Percentiles rank a stretch among this genome's conserved stretches.
phyloP scores from a whole-genome alignment of 78 protist genomes.

The Anaeramoeba ignava region DNA sequence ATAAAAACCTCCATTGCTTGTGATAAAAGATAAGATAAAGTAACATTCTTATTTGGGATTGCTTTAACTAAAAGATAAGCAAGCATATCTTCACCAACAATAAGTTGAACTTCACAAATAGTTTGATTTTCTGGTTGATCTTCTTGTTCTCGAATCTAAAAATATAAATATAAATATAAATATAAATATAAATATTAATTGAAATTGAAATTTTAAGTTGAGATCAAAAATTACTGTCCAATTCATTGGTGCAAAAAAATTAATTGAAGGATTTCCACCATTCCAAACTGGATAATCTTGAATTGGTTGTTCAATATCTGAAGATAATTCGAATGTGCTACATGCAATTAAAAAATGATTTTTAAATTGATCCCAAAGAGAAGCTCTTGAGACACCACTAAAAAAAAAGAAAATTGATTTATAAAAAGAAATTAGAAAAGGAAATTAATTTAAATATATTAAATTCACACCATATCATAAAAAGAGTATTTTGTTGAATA shows the following conservation, averaged over 20 bases:
- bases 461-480: no score
- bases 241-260: background rate
- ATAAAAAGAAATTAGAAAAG: no score
- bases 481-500: background rate
- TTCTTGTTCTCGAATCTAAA: no score
- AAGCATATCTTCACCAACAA: background rate
- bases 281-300: background rate
- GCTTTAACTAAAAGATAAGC: background rate
- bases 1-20: no score
- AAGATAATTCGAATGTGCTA: background rate
- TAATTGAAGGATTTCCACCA: background rate
- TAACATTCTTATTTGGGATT: background rate
- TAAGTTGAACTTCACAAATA: background rate
- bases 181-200: no score
- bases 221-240: background rate
- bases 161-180: no score
- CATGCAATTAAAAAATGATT: constrained; percentile 3
- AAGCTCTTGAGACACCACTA: background rate
- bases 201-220: no score
- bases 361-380: background rate
- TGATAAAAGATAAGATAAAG: background rate
- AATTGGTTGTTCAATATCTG: background rate
- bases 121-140: background rate
- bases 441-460: no score
- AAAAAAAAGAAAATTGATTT: no score